phyloP scores from a whole-genome alignment of 1,284 basidiomycete species.

The Moesziomyces sp. region DNA sequence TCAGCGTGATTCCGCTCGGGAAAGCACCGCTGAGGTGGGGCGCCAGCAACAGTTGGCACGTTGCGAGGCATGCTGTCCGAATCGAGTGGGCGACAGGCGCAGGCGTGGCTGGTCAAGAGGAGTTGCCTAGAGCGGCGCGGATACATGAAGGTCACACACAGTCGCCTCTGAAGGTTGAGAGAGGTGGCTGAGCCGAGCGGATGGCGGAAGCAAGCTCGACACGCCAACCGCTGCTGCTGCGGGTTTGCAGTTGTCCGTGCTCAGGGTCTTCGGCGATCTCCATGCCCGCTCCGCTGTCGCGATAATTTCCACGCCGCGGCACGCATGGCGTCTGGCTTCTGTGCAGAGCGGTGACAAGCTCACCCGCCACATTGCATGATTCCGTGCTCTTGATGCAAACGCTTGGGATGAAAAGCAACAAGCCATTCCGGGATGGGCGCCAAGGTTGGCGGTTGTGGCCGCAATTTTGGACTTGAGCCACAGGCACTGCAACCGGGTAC shows the following conservation, averaged over 20 bases:
- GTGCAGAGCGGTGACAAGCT: not conserved
- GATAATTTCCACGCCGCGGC: not conserved
- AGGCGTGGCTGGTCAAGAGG: not conserved
- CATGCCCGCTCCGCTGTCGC: conserved; percentile 4
- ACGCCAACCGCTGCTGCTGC: not conserved
- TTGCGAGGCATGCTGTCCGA: not conserved
- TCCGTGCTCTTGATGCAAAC: not conserved
- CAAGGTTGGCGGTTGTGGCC: not conserved
- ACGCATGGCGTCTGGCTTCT: not conserved
- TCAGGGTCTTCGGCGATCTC: conserved; percentile 40
- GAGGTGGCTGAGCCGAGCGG: not conserved
- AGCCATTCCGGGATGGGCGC: no score
- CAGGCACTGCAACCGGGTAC: not conserved
- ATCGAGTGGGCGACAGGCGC: not conserved
- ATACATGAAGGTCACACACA: not conserved
- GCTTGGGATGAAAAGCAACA: not conserved
- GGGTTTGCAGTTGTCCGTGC: not conserved
- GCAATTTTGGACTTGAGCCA: not conserved
- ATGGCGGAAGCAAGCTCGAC: not conserved
- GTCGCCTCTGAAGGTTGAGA: not conserved
- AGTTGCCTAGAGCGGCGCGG: no score
- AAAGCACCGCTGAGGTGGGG: no score
- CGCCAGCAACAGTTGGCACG: no score
- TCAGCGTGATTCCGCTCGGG: no score
- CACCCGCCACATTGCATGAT: not conserved